A percentile compares a stretch with the other conserved stretches of the same genome.
These are phyloP conservation scores for Amphichorda felina DNA, from an alignment of 2,329 filamentous ascomycete genomes.

Conservation along the genomic window DNA sequence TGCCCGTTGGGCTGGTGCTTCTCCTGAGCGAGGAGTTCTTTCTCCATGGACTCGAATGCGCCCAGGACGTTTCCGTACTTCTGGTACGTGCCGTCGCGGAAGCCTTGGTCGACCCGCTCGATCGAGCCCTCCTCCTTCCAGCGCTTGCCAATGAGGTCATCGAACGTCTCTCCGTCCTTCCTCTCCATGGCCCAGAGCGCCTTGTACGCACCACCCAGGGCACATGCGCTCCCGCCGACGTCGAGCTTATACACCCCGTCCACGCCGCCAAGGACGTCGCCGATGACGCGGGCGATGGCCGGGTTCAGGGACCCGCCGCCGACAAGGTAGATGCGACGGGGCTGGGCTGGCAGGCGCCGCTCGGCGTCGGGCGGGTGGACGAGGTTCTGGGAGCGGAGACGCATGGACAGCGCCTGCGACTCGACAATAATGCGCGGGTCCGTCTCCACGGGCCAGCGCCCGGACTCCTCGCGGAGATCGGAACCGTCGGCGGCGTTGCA, in stretches of 20 bases:
- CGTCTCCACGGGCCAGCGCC: constrained; percentile 37
- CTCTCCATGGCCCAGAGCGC: constrained; percentile 85
- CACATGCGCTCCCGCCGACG: constrained; percentile 91
- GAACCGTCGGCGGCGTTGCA: constrained; percentile 41
- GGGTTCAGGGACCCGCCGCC: constrained; percentile 85
- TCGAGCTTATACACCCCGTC: constrained; percentile 92
- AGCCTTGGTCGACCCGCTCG: constrained; percentile 73
- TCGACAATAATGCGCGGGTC: constrained; percentile 85
- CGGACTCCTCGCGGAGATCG: constrained; percentile 27
- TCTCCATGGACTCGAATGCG: constrained; percentile 69
- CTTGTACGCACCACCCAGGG: constrained; percentile 88
- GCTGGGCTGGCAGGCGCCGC: constrained; percentile 60
- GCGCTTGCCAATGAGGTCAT: constrained; percentile 69
- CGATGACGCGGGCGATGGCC: constrained; percentile 75
- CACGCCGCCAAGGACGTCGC: constrained; percentile 75
- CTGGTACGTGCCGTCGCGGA: constrained; percentile 61
- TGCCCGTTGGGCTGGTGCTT: background rate
- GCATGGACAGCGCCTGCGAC: constrained; percentile 86
- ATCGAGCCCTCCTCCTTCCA: constrained; percentile 83
- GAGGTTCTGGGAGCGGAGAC: constrained; percentile 69
- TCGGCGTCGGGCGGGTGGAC: constrained; percentile 41
- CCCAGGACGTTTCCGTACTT: constrained; percentile 65
- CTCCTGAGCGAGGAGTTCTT: constrained; percentile 39
- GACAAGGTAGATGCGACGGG: constrained; percentile 83
- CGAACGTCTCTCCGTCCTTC: constrained; percentile 60